Evolutionary conservation across 2,329 filamentous ascomycete genomes (phyloP).

Genomic region (Graphilbum ipis-grandicollis): DNA sequence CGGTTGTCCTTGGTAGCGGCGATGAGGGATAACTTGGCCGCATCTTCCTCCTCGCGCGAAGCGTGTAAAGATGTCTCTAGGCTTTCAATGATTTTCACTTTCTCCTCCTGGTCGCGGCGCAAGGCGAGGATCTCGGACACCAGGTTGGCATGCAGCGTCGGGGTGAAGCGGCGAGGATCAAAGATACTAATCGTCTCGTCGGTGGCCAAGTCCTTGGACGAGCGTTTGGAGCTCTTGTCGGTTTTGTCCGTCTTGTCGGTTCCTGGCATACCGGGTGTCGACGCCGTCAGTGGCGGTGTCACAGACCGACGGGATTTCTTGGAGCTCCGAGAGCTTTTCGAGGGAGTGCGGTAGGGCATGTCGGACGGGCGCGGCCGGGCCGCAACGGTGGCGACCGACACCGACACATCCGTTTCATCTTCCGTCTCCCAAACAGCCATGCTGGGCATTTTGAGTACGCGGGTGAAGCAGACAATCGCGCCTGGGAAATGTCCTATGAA

Average conservation of each 20-base stretch:
- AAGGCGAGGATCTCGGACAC: slow-evolving; percentile 86
- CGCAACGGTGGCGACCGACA: slow-evolving; percentile 23
- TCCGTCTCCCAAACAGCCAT: slow-evolving; percentile 47
- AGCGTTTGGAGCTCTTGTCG: slow-evolving; percentile 30
- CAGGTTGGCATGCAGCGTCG: slow-evolving; percentile 82
- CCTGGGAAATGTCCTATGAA: slow-evolving; percentile 1
- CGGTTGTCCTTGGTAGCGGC: slow-evolving; percentile 58
- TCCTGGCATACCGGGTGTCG: slow-evolving; percentile 33
- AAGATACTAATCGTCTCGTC: slow-evolving; percentile 59
- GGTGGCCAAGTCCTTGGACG: slow-evolving; percentile 38
- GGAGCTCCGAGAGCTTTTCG: slow-evolving; percentile 42
- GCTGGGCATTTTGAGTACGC: slow-evolving; percentile 7
- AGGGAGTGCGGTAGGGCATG: slow-evolving; percentile 57
- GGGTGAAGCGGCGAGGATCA: slow-evolving; percentile 85
- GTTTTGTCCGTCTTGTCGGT: slow-evolving; percentile 24
- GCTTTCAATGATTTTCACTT: slow-evolving; percentile 69
- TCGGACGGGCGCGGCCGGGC: slow-evolving; percentile 52
- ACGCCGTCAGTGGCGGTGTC: slow-evolving; percentile 45
- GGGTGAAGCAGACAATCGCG: neutral
- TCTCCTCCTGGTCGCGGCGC: slow-evolving; percentile 78
- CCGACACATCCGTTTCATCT: slow-evolving; percentile 39
- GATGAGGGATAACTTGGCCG: slow-evolving; percentile 42
- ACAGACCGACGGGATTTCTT: slow-evolving; percentile 33
- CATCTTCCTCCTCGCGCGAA: slow-evolving; percentile 57
- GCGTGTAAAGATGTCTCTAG: slow-evolving; percentile 61